A percentile compares a stretch with the other conserved stretches of the same genome.
These are phyloP conservation scores for Solanum paucissectum DNA, from an alignment of 257 asterid genomes.

Conservation along the genomic window DNA sequence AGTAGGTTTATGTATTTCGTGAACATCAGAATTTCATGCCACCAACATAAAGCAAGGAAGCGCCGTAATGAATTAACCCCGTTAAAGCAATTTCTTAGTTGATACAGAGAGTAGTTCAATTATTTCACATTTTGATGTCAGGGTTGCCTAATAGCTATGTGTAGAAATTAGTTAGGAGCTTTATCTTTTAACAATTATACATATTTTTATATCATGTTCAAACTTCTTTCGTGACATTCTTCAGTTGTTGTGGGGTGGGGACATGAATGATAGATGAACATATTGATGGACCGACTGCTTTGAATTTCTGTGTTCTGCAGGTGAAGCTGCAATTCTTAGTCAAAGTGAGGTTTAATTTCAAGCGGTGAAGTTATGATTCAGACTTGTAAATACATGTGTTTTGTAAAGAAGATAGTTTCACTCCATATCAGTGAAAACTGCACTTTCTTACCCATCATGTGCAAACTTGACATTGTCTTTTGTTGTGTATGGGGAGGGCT, in stretches of 20 bases:
- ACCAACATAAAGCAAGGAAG: background rate
- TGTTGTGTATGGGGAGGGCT: background rate
- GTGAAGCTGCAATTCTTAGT: constrained; percentile 86
- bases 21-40: background rate
- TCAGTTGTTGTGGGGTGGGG: background rate
- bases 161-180: background rate
- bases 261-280: background rate
- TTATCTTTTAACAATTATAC: background rate
- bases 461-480: background rate
- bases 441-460: background rate
- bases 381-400: background rate
- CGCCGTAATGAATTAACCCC: background rate
- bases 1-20: background rate
- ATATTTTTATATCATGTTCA: background rate
- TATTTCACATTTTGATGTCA: background rate
- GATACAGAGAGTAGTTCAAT: background rate
- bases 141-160: background rate
- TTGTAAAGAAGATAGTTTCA: constrained; percentile 2
- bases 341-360: constrained; percentile 92
- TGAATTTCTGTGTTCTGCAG: constrained; percentile 26
- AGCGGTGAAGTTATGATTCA: constrained; percentile 28
- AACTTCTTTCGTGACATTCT: background rate
- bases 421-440: background rate
- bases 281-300: background rate
- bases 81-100: background rate